Evolutionary conservation across 2,329 filamentous ascomycete species (phyloP).

Genomic region (Aspergillus niger): DNA sequence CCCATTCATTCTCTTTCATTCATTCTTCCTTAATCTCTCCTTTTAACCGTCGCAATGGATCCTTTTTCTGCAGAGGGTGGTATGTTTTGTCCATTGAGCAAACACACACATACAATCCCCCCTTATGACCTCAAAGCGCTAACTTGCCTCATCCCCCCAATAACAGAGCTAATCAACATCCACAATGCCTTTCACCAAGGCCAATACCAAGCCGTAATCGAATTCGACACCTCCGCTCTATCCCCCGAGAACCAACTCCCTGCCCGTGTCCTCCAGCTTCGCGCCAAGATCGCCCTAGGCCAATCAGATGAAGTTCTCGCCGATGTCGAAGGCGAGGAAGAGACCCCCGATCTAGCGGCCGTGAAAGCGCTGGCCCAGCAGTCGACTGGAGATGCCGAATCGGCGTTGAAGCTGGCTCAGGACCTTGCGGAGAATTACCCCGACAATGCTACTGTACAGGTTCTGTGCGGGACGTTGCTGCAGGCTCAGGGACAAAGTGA

Average conservation of each 20-base stretch:
- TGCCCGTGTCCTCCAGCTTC: slow-evolving; percentile 75
- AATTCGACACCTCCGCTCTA: slow-evolving; percentile 80
- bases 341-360: slow-evolving; percentile 73
- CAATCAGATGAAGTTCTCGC: slow-evolving; percentile 72
- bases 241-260: slow-evolving; percentile 76
- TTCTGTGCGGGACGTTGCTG: slow-evolving; percentile 78
- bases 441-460: slow-evolving; percentile 79
- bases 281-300: slow-evolving; percentile 80
- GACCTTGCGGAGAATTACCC: slow-evolving; percentile 66
- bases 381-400: slow-evolving; percentile 59
- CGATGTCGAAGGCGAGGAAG: slow-evolving; percentile 64
- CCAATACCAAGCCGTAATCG: slow-evolving; percentile 82
- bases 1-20: background rate
- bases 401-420: slow-evolving; percentile 65
- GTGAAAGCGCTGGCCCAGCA: slow-evolving; percentile 74
- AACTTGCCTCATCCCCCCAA: slow-evolving; percentile 16
- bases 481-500: slow-evolving; percentile 80
- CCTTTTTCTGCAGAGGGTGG: slow-evolving; percentile 66
- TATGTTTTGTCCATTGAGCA: slow-evolving; percentile 30
- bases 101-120: background rate
- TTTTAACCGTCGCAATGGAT: slow-evolving; percentile 52
- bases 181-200: slow-evolving; percentile 70
- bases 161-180: slow-evolving; percentile 65
- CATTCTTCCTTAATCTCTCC: background rate
- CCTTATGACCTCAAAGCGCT: background rate